These are phyloP conservation scores for Pleurotus tuoliensis DNA, from an alignment of 768 basidiomycete species.

Conservation along the genomic window DNA sequence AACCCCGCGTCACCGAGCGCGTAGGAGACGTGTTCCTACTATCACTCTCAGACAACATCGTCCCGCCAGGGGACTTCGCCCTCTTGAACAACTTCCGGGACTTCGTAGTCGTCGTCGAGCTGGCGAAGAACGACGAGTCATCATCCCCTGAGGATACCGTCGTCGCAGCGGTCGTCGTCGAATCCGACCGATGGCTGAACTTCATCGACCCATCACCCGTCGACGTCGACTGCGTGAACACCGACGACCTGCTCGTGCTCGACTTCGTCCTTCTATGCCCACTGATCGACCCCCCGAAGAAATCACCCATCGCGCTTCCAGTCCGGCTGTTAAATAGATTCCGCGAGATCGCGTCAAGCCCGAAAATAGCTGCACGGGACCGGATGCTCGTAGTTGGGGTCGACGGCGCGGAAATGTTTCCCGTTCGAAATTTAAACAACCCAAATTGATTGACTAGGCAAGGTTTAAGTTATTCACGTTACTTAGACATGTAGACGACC, in stretches of 20 bases:
- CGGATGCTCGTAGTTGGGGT: conserved; percentile 67
- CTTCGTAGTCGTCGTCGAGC: conserved; percentile 33
- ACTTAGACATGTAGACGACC: background rate
- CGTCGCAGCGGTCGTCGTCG: conserved; percentile 61
- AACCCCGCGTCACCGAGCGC: background rate
- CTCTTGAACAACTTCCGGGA: conserved; percentile 42
- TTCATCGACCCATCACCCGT: conserved; percentile 66
- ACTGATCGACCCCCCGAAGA: conserved; percentile 72
- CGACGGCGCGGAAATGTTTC: conserved; percentile 67
- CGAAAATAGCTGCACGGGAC: conserved; percentile 83
- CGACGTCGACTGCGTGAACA: conserved; percentile 59
- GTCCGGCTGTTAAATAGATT: conserved; percentile 78
- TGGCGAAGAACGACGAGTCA: conserved; percentile 42
- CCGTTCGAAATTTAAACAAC: conserved; percentile 83
- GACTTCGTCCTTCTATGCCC: conserved; percentile 69
- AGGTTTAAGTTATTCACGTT: conserved; percentile 5
- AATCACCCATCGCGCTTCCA: conserved; percentile 66
- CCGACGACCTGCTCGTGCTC: conserved; percentile 67
- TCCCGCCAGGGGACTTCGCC: conserved; percentile 38
- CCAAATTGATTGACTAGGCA: conserved; percentile 79
- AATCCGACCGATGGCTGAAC: conserved; percentile 69
- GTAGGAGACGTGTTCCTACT: conserved; percentile 35
- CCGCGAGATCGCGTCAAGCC: conserved; percentile 84
- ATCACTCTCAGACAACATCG: conserved; percentile 17
- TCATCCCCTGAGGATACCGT: conserved; percentile 62